Evolutionary conservation across 1,139 yeast species (phyloP), one percentile per base, ranked within the genome.

Genomic region (Trichomonascaceae sp.): DNA sequence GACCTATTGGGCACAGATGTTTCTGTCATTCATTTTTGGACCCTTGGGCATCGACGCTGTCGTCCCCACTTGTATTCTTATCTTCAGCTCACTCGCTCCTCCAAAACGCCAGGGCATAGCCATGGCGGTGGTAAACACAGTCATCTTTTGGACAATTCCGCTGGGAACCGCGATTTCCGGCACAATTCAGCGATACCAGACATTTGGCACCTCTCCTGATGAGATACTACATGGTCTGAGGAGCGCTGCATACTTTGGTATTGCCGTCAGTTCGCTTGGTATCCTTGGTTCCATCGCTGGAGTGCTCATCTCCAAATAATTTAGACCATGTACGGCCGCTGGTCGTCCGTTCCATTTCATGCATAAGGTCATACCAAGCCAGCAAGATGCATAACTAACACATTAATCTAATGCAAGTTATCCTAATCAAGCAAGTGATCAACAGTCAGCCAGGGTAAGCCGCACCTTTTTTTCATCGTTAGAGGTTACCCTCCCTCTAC

Each of bases 21-120:
- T 74, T 42, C 64, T 70, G 2, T 54, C 70, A 3, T 41, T 59
- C 25, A 32, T 70, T 3, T 43, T 73, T 13, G 60, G 60, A 17
- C 66, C 74, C 0, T 62, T 67, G 43, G 80, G 76, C 0, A 71
- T 75, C 75, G 80, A 74, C 48, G 64, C 69, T 59, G 68, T 75
- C 34, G 74, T 73, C 50, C 81, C 81, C 0, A 69, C 79, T 0
- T 76, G 69, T 2, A 63, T 71, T 6, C 59, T 74, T 34, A 56
- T 73, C 23, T 51, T 74, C 18, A 60, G 69, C 25, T 56, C 66
- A 30, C 55, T 62, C 11, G 59, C 74, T 20, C 76, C 78, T 0
- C 52, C 57, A 28, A 54, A 64, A 16, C 64, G 68, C 40, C 82
- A 76, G 47, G 82, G 82, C 3, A 61, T 73, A 37, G 77, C 80